Evolutionary conservation across 352 stramenopile species (phyloP).

Genomic region (Phytophthora kernoviae): DNA sequence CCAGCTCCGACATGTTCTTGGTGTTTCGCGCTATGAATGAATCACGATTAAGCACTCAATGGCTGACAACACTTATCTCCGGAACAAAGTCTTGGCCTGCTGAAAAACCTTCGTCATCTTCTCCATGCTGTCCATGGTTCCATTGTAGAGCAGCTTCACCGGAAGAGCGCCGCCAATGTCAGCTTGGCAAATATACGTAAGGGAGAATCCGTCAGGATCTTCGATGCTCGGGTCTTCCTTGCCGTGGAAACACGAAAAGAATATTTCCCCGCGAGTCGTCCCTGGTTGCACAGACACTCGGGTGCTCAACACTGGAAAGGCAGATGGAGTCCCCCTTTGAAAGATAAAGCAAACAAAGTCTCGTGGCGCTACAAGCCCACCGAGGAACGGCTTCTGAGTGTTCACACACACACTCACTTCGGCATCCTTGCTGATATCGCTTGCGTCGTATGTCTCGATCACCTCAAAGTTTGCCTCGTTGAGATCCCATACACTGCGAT

Average conservation of each 20-base stretch:
- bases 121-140: constrained; percentile 64
- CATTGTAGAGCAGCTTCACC: constrained; percentile 55
- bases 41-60: too few species aligned
- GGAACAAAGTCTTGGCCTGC: constrained; percentile 45
- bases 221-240: constrained; percentile 29
- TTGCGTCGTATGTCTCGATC: constrained; percentile 45
- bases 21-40: neutral
- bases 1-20: constrained; percentile 4
- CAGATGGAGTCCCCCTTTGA: constrained; percentile 29
- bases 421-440: constrained; percentile 21
- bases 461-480: constrained; percentile 57
- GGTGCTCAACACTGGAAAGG: constrained; percentile 52
- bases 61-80: too few species aligned
- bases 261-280: constrained; percentile 43
- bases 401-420: constrained; percentile 51
- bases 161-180: constrained; percentile 59
- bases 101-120: constrained; percentile 63
- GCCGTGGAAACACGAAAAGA: constrained; percentile 53
- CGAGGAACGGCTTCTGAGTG: constrained; percentile 60
- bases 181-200: constrained; percentile 61
- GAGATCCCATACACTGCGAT: constrained; percentile 55
- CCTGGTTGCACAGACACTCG: constrained; percentile 35
- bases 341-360: constrained; percentile 58
- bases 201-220: constrained; percentile 33
- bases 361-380: constrained; percentile 53